Evolutionary conservation across 2,329 filamentous ascomycete genomes (phyloP), one percentile per base, ranked within the genome.

Genomic region (Scedosporium dehoogii): DNA sequence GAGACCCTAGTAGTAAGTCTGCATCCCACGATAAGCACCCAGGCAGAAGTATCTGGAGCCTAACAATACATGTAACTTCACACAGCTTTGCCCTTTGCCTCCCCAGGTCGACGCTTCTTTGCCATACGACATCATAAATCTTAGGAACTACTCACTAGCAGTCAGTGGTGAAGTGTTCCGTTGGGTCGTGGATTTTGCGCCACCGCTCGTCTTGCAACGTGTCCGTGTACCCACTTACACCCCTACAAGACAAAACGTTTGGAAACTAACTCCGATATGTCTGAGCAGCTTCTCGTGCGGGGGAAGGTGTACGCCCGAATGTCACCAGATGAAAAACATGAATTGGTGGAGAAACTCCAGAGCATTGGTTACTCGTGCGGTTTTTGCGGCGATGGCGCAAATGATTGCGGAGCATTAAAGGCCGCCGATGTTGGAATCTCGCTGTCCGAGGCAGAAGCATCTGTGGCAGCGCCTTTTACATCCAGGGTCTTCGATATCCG

Each of bases 251-350:
- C 29, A 33, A 33, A 10, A 33, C 6, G 29, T 18, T 25, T 46
- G 42, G 23, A n/a, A 21, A 9, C 29, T 58, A 18, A 55, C 61
- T 58, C 33, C 6, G 18, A 23, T 9, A 10, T 41, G 63, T 27
- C 9, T 16, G 14, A 44, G 12, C 73, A 94, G 80, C 93, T 97
- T 87, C 89, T 99, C 62, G 88, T 96, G 42, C 85, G 84, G 61
- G 92, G 93, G 27, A 93, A 94, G 73, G 91, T 99, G 1, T 99
- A 96, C 74, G 96, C 94, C 3, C 89, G 94, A 68, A 99, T 99
- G 94, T 97, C 93, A 1, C 96, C 94, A 0, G 96, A 99, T 71
- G 94, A 99, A 74, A 99, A 99, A 73, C 92, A 97, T 71, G 96
- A 99, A 73, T 80, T 99, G 1, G 92, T 99, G 2, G 94, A 97